Percentiles rank a stretch among this genome's conserved stretches.
Evolutionary conservation across 164 flowering plant genomes (phyloP).

Genomic region (Berberis thunbergii): DNA sequence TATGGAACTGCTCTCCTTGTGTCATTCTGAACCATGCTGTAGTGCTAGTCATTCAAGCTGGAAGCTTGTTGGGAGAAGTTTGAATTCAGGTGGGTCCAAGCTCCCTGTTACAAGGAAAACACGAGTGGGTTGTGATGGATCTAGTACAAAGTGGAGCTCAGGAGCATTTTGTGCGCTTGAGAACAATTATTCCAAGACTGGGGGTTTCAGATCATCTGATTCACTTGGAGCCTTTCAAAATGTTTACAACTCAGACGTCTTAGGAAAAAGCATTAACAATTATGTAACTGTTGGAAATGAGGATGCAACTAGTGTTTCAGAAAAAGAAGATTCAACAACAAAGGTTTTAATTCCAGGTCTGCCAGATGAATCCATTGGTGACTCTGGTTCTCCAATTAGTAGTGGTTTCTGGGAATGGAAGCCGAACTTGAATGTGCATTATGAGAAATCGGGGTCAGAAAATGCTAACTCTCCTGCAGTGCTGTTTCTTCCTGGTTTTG

Average conservation of each 20-base stretch:
- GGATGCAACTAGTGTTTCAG: constrained; percentile 20
- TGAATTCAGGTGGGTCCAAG: constrained; percentile 16
- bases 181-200: constrained; percentile 1
- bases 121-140: constrained; percentile 10
- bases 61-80: constrained; percentile 19
- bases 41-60: constrained; percentile 14
- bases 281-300: constrained; percentile 48
- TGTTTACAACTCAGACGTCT: constrained; percentile 16
- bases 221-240: constrained; percentile 11
- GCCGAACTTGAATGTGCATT: constrained; percentile 72
- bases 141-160: constrained; percentile 11
- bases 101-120: constrained; percentile 16
- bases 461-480: constrained; percentile 68
- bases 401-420: constrained; percentile 90
- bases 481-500: constrained; percentile 93
- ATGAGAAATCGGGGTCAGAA: constrained; percentile 64
- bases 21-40: constrained; percentile 18
- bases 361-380: constrained; percentile 67
- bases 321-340: constrained; percentile 20
- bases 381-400: constrained; percentile 39
- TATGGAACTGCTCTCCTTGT: constrained; percentile 41
- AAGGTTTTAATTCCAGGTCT: constrained; percentile 68
- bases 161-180: constrained; percentile 4
- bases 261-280: constrained; percentile 23
- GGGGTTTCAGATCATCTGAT: constrained; percentile 13